Base-by-base conservation (phyloP, 306 rosid species). In the Vigna radiata region DNA sequence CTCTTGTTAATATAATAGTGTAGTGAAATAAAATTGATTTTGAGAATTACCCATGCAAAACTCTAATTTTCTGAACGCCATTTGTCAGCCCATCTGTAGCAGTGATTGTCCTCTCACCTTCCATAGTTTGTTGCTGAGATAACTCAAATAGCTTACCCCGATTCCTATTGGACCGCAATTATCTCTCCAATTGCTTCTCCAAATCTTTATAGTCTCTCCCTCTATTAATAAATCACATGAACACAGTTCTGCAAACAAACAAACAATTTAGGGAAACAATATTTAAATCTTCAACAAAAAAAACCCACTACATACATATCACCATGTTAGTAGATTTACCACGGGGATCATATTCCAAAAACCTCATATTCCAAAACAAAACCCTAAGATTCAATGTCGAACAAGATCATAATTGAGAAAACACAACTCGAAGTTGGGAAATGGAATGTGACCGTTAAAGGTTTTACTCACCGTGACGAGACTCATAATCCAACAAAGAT, bases 31-130 rank as follows among this genome's bases (percentile, higher is more conserved):
- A 8, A 52, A 14, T 71, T 44, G 47, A 61, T 61, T 44, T 68
- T 18, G 31, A 60, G 46, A 77, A 65, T 83, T 91, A 93, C 98
- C 98, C 94, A 17, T 91, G 91, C 18, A 85, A 61, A 47, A 89
- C 83, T 81, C 92, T 89, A 56, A 68, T 72, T 85, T 85, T 89
- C 86, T 80, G 93, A 76, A 83, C 69, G 69, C 79, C 78, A 62
- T 87, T 92, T 25, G 39, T 56, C 1, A 76, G 58, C 77, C 84
- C 88, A 61, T 88, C 91, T 0, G 81, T 73, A 85, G 83, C 77
- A 80, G 89, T 76, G 69, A 61, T 59, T 72, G 68, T 53, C 60
- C 69, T 78, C 18, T 94, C 94, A 87, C 88, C 77, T 79, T 88
- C 96, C 98, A 94, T 94, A 33, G 84, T 75, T 91, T 69, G 65